phyloP scores from a whole-genome alignment of 2,329 filamentous ascomycete genomes.

The Pseudocercospora vitis region DNA sequence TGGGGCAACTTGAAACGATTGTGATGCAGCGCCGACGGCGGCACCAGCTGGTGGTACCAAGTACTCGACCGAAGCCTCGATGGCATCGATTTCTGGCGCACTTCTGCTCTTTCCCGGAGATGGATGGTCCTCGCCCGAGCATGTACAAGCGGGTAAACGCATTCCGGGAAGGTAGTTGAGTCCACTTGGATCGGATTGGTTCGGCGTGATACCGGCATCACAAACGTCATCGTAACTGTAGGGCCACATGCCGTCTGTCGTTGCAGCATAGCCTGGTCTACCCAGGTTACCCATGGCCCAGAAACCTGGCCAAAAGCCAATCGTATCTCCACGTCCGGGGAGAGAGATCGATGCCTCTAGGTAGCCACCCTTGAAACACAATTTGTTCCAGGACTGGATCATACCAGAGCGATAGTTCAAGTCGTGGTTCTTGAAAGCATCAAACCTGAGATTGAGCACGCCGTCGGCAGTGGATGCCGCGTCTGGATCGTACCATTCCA shows the following conservation, averaged over 20 bases:
- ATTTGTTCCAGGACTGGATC: slow-evolving; percentile 54
- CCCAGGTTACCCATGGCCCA: slow-evolving; percentile 75
- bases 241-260: slow-evolving; percentile 72
- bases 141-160: slow-evolving; percentile 68
- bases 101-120: slow-evolving; percentile 63
- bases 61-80: slow-evolving; percentile 64
- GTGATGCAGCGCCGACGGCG: slow-evolving; percentile 59
- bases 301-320: slow-evolving; percentile 73
- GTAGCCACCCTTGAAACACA: slow-evolving; percentile 67
- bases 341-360: slow-evolving; percentile 70
- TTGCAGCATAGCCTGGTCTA: slow-evolving; percentile 66
- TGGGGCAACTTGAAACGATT: slow-evolving; percentile 66
- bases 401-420: slow-evolving; percentile 53
- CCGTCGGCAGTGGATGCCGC: slow-evolving; percentile 45
- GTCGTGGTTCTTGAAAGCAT: slow-evolving; percentile 64
- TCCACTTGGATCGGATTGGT: slow-evolving; percentile 68
- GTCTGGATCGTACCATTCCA: slow-evolving; percentile 55
- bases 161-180: slow-evolving; percentile 68
- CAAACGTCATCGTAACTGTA: slow-evolving; percentile 70
- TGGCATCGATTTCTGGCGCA: slow-evolving; percentile 69
- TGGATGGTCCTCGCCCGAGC: slow-evolving; percentile 64
- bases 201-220: slow-evolving; percentile 69
- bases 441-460: slow-evolving; percentile 60
- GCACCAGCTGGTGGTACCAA: slow-evolving; percentile 50
- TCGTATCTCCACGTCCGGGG: slow-evolving; percentile 64